These are phyloP conservation scores for Cladobotryum protrusum DNA, from an alignment of 2,329 filamentous ascomycete genomes.

Conservation along the genomic window DNA sequence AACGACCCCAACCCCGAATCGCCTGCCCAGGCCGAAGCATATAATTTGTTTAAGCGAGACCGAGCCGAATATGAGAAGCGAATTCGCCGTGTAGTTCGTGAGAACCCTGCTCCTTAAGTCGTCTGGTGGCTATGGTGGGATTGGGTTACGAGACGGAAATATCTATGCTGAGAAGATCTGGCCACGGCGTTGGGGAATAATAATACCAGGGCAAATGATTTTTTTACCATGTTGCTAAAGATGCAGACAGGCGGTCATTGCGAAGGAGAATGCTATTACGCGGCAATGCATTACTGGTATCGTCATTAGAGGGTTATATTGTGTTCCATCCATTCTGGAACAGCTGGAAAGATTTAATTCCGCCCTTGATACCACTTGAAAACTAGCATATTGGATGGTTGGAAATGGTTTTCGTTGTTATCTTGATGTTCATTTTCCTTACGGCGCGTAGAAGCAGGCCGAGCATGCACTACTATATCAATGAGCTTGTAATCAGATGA, in stretches of 20 bases:
- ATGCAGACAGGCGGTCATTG: background rate
- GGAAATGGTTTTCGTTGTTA: no score
- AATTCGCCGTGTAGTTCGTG: conserved; percentile 77
- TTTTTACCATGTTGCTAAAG: conserved; percentile 15
- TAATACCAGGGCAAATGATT: conserved; percentile 25
- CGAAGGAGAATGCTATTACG: background rate
- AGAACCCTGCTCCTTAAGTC: conserved; percentile 70
- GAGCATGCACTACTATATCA: no score
- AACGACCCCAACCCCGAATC: conserved; percentile 97
- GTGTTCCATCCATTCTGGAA: background rate
- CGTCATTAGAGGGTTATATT: background rate
- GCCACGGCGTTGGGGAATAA: conserved; percentile 24
- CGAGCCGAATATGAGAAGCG: conserved; percentile 80
- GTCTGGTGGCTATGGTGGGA: background rate
- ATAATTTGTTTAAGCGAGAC: conserved; percentile 94
- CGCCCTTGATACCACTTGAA: background rate
- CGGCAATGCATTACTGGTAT: background rate
- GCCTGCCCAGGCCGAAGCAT: conserved; percentile 93
- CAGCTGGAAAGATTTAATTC: background rate
- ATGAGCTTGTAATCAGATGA: no score
- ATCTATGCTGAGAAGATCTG: conserved; percentile 12
- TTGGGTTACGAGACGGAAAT: background rate
- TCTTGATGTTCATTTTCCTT: no score
- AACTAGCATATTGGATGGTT: background rate
- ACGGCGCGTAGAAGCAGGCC: no score